phyloP scores from a whole-genome alignment of 306 rosid genomes.

The Medicago lupulina region DNA sequence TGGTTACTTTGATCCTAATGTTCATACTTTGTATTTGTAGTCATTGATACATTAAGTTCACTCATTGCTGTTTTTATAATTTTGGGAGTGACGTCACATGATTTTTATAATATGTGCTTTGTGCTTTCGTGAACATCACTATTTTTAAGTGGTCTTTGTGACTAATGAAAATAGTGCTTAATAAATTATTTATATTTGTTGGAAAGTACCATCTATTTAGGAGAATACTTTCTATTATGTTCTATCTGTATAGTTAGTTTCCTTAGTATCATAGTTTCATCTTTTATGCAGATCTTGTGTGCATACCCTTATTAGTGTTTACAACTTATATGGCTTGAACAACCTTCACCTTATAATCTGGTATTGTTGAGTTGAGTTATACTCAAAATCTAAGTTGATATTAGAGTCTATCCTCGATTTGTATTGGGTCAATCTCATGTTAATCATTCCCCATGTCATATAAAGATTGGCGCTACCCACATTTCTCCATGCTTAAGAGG shows the following conservation, averaged over 20 bases:
- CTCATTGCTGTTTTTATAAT: slow-evolving; percentile 19
- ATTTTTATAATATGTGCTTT: slow-evolving; percentile 23
- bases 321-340: not conserved
- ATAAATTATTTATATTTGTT: slow-evolving; percentile 15
- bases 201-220: slow-evolving; percentile 9
- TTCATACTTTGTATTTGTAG: slow-evolving; percentile 23
- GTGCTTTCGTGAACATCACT: slow-evolving; percentile 11
- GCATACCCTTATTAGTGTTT: not conserved
- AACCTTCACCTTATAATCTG: not conserved
- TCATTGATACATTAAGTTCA: slow-evolving; percentile 18
- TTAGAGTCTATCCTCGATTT: not conserved
- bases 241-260: not conserved
- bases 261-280: not conserved
- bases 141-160: slow-evolving; percentile 24
- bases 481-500: not conserved
- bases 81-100: not conserved
- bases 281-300: not conserved
- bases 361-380: not conserved
- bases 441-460: not conserved
- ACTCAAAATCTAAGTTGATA: not conserved
- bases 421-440: not conserved
- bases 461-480: not conserved
- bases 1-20: slow-evolving; percentile 46
- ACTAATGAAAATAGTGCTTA: slow-evolving; percentile 13
- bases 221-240: no score